Conservation (phyloP, 2,329 filamentous ascomycete species). For the Penicillium sp. region DNA sequence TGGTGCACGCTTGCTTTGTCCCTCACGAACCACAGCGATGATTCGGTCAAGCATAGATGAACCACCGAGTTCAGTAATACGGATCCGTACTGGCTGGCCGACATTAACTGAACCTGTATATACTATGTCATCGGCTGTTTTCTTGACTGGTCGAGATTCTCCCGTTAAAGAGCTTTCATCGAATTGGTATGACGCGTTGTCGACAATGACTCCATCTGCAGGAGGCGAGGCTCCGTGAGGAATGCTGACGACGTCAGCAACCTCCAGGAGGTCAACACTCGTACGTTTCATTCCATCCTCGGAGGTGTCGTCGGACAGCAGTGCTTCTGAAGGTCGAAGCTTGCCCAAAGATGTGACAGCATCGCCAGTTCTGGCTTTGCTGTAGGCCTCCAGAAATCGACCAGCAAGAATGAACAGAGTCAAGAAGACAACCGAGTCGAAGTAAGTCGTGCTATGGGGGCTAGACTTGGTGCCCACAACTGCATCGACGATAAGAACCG, state of each 20-base stretch:
- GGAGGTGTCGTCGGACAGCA: slow-evolving; percentile 47
- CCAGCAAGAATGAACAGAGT: slow-evolving; percentile 79
- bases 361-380: slow-evolving; percentile 85
- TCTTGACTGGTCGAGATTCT: slow-evolving; percentile 48
- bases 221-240: slow-evolving; percentile 79
- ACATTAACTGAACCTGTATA: slow-evolving; percentile 50
- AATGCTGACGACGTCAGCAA: slow-evolving; percentile 71
- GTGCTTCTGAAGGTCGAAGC: slow-evolving; percentile 72
- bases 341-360: slow-evolving; percentile 77
- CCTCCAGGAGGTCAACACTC: slow-evolving; percentile 67
- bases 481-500: slow-evolving; percentile 66
- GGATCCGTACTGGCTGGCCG: slow-evolving; percentile 45
- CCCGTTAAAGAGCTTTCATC: slow-evolving; percentile 86
- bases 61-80: slow-evolving; percentile 45
- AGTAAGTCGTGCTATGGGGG: slow-evolving; percentile 66
- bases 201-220: slow-evolving; percentile 67
- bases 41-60: slow-evolving; percentile 53
- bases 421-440: slow-evolving; percentile 88
- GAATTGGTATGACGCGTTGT: slow-evolving; percentile 63
- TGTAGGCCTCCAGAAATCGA: slow-evolving; percentile 69
- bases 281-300: slow-evolving; percentile 46
- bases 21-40: slow-evolving; percentile 49
- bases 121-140: slow-evolving; percentile 42
- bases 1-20: slow-evolving; percentile 50
- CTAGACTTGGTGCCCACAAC: slow-evolving; percentile 36